A percentile compares a stretch with the other conserved stretches of the same genome.
Conservation (phyloP, 2,329 filamentous ascomycete genomes). For the Herpomyces periplanetae region DNA sequence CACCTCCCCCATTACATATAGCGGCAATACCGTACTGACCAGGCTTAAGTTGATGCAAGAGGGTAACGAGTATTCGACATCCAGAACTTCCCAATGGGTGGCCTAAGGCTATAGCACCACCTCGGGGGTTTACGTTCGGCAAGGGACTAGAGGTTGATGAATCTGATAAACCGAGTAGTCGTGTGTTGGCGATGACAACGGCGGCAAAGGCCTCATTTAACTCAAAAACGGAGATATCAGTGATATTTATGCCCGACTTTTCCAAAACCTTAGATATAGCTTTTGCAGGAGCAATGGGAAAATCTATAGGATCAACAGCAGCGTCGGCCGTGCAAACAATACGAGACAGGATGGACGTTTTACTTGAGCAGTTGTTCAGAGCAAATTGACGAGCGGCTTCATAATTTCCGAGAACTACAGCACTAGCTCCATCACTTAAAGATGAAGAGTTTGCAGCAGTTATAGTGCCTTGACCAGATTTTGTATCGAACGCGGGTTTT, state of each 20-base stretch:
- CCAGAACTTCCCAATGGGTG: conserved; percentile 80
- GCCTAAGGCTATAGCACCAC: conserved; percentile 62
- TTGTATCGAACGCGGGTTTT: conserved; percentile 66
- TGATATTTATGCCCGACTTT: conserved; percentile 55
- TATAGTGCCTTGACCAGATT: conserved; percentile 49
- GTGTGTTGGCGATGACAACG: conserved; percentile 72
- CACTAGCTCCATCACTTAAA: conserved; percentile 73
- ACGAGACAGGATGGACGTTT: conserved; percentile 51
- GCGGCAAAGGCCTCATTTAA: conserved; percentile 95
- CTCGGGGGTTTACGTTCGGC: conserved; percentile 48
- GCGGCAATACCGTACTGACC: conserved; percentile 82
- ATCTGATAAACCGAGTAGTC: conserved; percentile 12
- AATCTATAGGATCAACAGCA: conserved; percentile 61
- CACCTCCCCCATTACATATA: conserved; percentile 86
- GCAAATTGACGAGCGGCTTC: conserved; percentile 45
- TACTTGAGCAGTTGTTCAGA: no score
- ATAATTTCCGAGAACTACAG: conserved; percentile 45
- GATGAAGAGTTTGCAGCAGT: conserved; percentile 81
- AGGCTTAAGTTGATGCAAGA: conserved; percentile 60
- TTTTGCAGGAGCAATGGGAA: conserved; percentile 64
- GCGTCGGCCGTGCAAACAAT: conserved; percentile 63
- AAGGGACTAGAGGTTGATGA: conserved; percentile 40
- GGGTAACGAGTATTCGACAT: conserved; percentile 50
- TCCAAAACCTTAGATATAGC: conserved; percentile 63
- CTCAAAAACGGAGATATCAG: conserved; percentile 79